These are phyloP conservation scores for Aureobasidium lini DNA, from an alignment of 2,329 filamentous ascomycete species.

Conservation along the genomic window DNA sequence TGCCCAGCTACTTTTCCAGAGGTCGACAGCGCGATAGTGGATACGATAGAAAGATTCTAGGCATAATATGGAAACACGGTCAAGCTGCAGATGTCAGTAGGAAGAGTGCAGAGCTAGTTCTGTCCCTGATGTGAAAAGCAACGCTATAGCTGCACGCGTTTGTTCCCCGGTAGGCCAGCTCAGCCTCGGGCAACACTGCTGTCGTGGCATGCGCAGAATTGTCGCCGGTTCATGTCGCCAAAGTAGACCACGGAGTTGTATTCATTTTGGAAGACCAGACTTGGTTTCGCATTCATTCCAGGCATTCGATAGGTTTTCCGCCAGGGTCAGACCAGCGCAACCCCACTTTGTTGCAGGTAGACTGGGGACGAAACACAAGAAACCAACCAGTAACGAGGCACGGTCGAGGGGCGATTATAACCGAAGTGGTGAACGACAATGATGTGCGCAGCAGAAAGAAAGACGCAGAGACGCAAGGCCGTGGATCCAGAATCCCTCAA, in stretches of 20 bases:
- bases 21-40: too few relatives aligned
- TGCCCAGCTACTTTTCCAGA: too few relatives aligned
- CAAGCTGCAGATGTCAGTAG: slow-evolving; percentile 8
- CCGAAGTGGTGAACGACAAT: background rate
- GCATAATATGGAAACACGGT: background rate
- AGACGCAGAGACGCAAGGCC: background rate
- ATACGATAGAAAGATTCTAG: background rate
- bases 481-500: background rate
- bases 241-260: background rate
- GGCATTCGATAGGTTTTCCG: background rate
- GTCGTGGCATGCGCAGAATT: slow-evolving; percentile 9
- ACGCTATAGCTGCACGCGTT: slow-evolving; percentile 7
- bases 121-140: background rate
- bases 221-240: background rate
- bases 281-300: background rate
- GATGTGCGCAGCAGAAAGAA: background rate
- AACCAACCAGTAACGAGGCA: background rate
- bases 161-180: slow-evolving; percentile 2
- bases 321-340: background rate
- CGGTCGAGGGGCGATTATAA: background rate
- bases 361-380: background rate
- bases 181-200: background rate
- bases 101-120: slow-evolving; percentile 6
- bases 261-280: background rate
- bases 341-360: slow-evolving; percentile 11